phyloP scores from a whole-genome alignment of 2,329 filamentous ascomycete genomes.

The Trichoderma pleuroti region DNA sequence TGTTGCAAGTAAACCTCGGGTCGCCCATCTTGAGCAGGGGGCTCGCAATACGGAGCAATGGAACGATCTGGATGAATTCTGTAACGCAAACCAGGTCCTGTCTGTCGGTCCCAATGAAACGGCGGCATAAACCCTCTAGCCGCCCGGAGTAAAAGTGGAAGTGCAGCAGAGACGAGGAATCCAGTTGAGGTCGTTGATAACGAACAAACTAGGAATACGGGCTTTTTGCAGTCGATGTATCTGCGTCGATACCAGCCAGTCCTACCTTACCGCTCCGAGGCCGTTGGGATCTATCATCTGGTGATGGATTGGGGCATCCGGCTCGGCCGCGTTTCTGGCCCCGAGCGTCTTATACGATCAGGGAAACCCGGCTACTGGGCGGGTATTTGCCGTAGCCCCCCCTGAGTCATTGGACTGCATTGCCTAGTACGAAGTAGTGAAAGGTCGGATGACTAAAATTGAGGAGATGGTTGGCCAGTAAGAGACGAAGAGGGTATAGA shows the following conservation, averaged over 20 bases:
- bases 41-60: background rate
- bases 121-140: background rate
- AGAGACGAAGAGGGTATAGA: background rate
- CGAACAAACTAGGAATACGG: background rate
- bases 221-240: background rate
- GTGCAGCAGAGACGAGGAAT: background rate
- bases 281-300: background rate
- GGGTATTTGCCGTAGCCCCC: background rate
- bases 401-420: background rate
- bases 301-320: background rate
- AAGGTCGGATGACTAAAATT: background rate
- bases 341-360: background rate
- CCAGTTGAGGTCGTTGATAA: background rate
- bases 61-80: background rate
- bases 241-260: background rate
- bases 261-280: background rate
- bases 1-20: background rate
- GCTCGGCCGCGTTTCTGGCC: background rate
- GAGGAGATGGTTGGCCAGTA: background rate
- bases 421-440: no score
- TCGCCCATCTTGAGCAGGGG: background rate
- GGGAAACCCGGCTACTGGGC: background rate
- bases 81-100: background rate
- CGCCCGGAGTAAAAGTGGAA: background rate
- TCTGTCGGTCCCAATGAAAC: background rate